Evolutionary conservation across 2,329 filamentous ascomycete species (phyloP).

Genomic region (Chaetomium sp.): DNA sequence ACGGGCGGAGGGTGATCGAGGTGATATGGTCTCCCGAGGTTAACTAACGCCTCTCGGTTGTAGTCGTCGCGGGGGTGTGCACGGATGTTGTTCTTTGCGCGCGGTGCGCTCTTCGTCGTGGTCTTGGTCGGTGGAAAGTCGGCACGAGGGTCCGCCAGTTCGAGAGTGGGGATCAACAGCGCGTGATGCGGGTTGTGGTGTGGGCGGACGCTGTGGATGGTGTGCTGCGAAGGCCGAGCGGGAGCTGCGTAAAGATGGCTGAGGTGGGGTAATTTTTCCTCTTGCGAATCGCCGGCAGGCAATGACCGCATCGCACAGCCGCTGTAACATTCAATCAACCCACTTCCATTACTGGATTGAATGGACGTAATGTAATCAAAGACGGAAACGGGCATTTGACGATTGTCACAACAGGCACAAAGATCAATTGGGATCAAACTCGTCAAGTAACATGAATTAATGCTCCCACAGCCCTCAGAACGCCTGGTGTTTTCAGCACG

Average conservation of each 20-base stretch:
- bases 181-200: background rate
- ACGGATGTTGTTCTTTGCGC: no score
- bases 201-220: background rate
- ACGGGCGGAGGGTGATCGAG: no score
- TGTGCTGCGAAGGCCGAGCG: background rate
- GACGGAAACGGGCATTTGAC: no score
- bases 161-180: background rate
- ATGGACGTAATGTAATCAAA: no score
- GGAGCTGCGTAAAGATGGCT: background rate
- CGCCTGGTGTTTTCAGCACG: background rate
- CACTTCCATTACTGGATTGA: no score
- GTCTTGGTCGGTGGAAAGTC: background rate
- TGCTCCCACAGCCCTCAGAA: background rate
- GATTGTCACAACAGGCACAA: no score
- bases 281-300: background rate
- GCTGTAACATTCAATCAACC: no score
- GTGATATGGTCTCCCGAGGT: no score
- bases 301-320: constrained; percentile 4
- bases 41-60: no score
- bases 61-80: no score
- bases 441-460: background rate
- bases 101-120: background rate
- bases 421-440: no score
- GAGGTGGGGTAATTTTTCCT: constrained; percentile 12
- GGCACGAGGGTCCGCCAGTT: background rate